These are phyloP conservation scores for Moesziomyces sp. DNA, from an alignment of 1,284 basidiomycete species.

Conservation along the genomic window DNA sequence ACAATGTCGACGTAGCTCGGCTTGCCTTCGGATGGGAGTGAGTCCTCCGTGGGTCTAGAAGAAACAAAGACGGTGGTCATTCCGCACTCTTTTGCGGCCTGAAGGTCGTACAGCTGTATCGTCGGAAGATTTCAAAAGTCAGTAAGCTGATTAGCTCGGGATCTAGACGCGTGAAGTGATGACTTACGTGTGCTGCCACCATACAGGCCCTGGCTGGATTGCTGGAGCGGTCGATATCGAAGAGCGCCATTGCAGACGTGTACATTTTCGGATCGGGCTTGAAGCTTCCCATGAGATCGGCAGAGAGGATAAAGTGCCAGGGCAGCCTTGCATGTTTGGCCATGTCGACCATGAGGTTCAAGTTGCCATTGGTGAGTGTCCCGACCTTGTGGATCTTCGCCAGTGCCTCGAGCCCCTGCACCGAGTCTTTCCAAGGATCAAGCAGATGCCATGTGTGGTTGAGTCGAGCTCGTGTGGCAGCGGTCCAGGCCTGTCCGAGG, in stretches of 20 bases:
- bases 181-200: constrained; percentile 34
- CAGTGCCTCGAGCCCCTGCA: constrained; percentile 3
- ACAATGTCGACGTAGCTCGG: constrained; percentile 35
- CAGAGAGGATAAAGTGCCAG: constrained; percentile 37
- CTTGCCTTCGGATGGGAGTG: constrained; percentile 22
- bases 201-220: constrained; percentile 12
- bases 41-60: constrained; percentile 21
- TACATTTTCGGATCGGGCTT: constrained; percentile 35
- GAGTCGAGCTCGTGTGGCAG: constrained; percentile 15
- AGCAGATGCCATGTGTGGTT: constrained; percentile 34
- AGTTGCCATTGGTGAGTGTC: constrained; percentile 36
- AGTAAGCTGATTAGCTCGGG: no score
- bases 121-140: background rate
- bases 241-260: constrained; percentile 16
- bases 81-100: constrained; percentile 32
- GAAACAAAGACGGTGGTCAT: constrained; percentile 45
- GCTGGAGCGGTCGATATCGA: constrained; percentile 14
- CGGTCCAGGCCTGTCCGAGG: constrained; percentile 20
- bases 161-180: no score
- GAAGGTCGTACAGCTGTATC: constrained; percentile 30
- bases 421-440: constrained; percentile 34
- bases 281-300: constrained; percentile 31
- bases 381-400: constrained; percentile 15
- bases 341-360: constrained; percentile 40
- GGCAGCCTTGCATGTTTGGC: constrained; percentile 22